Evolutionary conservation across 2,329 filamentous ascomycete species (phyloP), one percentile per base, ranked within the genome.

Genomic region (Claviceps digitariae): DNA sequence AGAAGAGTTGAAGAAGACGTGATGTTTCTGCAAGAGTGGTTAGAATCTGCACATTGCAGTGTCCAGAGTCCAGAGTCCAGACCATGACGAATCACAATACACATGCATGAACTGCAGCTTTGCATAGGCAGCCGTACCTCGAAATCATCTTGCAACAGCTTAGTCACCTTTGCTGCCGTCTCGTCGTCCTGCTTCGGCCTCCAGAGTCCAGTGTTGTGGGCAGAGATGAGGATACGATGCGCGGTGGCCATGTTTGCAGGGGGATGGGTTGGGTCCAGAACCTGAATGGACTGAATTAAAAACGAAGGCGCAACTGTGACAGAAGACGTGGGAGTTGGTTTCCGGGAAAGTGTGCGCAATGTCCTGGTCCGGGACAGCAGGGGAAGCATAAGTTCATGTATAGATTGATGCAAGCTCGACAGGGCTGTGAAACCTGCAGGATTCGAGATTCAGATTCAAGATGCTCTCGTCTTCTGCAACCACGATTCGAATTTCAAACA

Each of bases 61-160:
- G n/a, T n/a, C n/a, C n/a, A n/a, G n/a, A n/a, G n/a, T n/a, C n/a
- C n/a, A n/a, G n/a, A n/a, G n/a, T n/a, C n/a, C n/a, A n/a, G n/a
- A n/a, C 43, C 17, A 45, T 13, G 36, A n/a, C n/a, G n/a, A n/a
- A n/a, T n/a, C n/a, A n/a, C n/a, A n/a, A n/a, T n/a, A n/a, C n/a
- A 3, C 38, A 21, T 31, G 27, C 20, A 25, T 17, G 8, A 20
- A 20, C 21, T 10, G 27, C 36, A 3, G 20, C 13, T n/a, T 9
- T 15, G 2, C 15, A 34, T 7, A 34, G 8, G 2, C 17, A 12
- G 7, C 46, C 62, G 34, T 60, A 76, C 72, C 69, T 82, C 78
- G 58, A 93, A 76, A 62, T 95, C 90, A 54, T 82, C 72, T 64
- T 95, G 87, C 20, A 96, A 70, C 4, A 95, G 68, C 57, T 86